These are phyloP conservation scores for Alternaria tenuissima DNA, from an alignment of 2,329 filamentous ascomycete genomes.

Conservation along the genomic window DNA sequence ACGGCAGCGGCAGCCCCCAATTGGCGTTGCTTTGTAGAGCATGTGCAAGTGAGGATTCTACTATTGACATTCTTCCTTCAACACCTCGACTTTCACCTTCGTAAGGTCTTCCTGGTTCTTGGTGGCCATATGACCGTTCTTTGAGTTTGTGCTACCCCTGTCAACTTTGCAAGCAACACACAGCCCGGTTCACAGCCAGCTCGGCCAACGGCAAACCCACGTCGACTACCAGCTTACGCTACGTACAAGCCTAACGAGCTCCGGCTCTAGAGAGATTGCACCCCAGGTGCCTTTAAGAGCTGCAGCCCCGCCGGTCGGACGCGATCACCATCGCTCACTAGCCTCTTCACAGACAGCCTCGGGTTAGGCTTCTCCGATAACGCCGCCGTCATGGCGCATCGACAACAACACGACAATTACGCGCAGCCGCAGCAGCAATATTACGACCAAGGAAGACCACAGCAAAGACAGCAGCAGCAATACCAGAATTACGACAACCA, in stretches of 20 bases:
- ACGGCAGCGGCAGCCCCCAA: conserved; percentile 27
- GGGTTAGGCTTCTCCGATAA: conserved; percentile 27
- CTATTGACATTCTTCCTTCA: conserved; percentile 23
- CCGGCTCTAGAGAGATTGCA: conserved; percentile 11
- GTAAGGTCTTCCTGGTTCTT: conserved; percentile 11
- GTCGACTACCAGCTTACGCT: conserved; percentile 13
- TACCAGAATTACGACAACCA: conserved; percentile 41
- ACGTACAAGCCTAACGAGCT: conserved; percentile 21
- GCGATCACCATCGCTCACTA: conserved; percentile 33
- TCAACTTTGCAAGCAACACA: conserved; percentile 16
- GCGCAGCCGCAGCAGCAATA: conserved; percentile 43
- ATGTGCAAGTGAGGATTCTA: conserved; percentile 1
- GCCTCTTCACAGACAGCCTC: conserved; percentile 28
- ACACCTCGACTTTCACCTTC: conserved; percentile 10
- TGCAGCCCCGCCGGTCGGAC: conserved; percentile 29
- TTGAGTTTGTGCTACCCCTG: conserved; percentile 33
- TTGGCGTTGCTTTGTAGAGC: conserved; percentile 28
- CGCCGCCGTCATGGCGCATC: conserved; percentile 50
- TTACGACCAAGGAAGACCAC: conserved; percentile 34
- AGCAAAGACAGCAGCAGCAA: conserved; percentile 26
- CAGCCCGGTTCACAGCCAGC: conserved; percentile 19
- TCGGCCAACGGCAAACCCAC: conserved; percentile 10
- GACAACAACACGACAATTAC: conserved; percentile 49
- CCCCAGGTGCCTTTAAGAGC: conserved; percentile 20
- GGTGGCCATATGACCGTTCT: conserved; percentile 18